phyloP scores from a whole-genome alignment of 257 asterid species.

The Gentiana macrophylla region DNA sequence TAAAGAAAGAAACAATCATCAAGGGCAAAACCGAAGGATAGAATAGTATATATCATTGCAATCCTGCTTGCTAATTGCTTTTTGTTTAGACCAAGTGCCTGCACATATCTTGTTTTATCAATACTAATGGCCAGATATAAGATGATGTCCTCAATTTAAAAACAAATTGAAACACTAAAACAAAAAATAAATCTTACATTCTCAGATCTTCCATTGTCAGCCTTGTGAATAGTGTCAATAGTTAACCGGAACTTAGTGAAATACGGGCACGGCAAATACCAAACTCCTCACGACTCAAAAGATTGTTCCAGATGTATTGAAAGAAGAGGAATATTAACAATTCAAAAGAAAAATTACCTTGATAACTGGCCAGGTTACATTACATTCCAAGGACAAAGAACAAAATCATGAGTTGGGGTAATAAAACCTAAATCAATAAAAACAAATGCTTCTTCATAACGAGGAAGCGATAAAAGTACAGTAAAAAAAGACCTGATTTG shows the following conservation, averaged over 20 bases:
- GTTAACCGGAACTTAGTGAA: constrained; percentile 65
- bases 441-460: background rate
- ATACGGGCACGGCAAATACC: constrained; percentile 61
- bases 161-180: too few species aligned
- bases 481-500: constrained; percentile 44
- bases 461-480: background rate
- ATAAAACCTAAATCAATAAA: constrained; percentile 1
- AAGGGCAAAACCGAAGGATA: too few species aligned
- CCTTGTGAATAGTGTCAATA: constrained; percentile 62
- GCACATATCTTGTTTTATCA: too few species aligned
- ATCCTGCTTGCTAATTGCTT: too few species aligned
- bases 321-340: background rate
- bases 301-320: background rate
- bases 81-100: too few species aligned
- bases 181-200: constrained; percentile 39
- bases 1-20: too few species aligned
- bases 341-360: constrained; percentile 33
- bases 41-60: too few species aligned
- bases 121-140: too few species aligned
- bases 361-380: constrained; percentile 39
- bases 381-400: constrained; percentile 18
- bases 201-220: constrained; percentile 63
- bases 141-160: too few species aligned
- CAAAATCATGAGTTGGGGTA: constrained; percentile 6
- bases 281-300: background rate